Conservation (phyloP, 306 rosid species). For the Erythrophleum fordii region DNA sequence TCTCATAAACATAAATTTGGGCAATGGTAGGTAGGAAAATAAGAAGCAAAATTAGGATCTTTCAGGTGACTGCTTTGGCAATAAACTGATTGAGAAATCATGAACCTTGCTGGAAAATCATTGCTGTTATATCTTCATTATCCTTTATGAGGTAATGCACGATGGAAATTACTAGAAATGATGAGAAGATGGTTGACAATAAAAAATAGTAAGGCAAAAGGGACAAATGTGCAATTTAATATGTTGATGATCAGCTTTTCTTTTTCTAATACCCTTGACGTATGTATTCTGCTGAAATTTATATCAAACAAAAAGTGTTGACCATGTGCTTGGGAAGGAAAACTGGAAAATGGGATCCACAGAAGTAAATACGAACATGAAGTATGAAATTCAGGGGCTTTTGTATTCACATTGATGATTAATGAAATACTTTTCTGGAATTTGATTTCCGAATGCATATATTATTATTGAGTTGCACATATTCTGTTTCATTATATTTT, state of each 20-base stretch:
- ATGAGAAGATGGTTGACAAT: background rate
- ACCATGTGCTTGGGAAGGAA: background rate
- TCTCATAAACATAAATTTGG: background rate
- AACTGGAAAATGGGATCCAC: background rate
- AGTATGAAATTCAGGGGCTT: conserved; percentile 26
- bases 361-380: background rate
- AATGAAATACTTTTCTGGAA: background rate
- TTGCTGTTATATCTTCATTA: background rate
- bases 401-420: background rate
- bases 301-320: background rate
- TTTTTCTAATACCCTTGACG: background rate
- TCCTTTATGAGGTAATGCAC: background rate
- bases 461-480: background rate
- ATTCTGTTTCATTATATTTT: background rate
- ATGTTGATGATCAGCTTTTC: background rate
- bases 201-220: background rate
- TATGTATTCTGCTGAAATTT: background rate
- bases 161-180: background rate
- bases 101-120: background rate
- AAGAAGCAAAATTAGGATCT: background rate
- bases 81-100: background rate
- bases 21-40: background rate
- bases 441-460: background rate
- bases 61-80: background rate
- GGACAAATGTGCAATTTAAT: conserved; percentile 4